Percentiles rank a stretch among this genome's conserved stretches.
Conservation (phyloP, 192 early-diverging fungal genomes). For the Coemansia sp. region DNA sequence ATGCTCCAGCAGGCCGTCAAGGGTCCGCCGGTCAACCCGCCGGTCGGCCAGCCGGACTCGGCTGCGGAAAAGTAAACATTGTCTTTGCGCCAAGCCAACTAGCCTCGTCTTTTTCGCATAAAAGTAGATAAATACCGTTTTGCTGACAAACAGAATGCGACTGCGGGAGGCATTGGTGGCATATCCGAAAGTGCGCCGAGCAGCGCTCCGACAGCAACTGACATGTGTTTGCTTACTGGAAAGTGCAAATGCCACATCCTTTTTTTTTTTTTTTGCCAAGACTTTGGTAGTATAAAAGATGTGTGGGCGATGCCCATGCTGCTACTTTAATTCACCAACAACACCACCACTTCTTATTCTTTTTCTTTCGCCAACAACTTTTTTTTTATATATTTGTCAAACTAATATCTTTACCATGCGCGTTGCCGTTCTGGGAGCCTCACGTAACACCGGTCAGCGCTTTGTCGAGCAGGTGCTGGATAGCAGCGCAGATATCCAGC, state of each 20-base stretch:
- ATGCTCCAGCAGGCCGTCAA: slow-evolving; percentile 55
- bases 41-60: neutral
- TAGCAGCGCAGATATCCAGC: slow-evolving; percentile 5
- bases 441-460: slow-evolving; percentile 33
- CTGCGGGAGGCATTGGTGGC: too few species aligned
- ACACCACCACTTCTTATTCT: neutral
- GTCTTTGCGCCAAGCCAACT: neutral
- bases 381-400: neutral
- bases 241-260: too few species aligned
- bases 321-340: neutral
- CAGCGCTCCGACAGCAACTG: too few species aligned
- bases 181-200: too few species aligned
- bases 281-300: neutral
- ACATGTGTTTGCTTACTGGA: too few species aligned
- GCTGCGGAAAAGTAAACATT: neutral
- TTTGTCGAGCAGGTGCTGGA: slow-evolving; percentile 39
- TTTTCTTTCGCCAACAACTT: neutral
- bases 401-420: slow-evolving; percentile 9
- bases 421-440: slow-evolving; percentile 34
- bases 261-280: too few species aligned
- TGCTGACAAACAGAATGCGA: neutral
- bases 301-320: neutral
- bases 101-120: neutral
- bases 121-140: neutral
- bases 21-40: slow-evolving; percentile 7